These are phyloP conservation scores for Lecanicillium sp. DNA, from an alignment of 2,329 filamentous ascomycete species.

Conservation along the genomic window DNA sequence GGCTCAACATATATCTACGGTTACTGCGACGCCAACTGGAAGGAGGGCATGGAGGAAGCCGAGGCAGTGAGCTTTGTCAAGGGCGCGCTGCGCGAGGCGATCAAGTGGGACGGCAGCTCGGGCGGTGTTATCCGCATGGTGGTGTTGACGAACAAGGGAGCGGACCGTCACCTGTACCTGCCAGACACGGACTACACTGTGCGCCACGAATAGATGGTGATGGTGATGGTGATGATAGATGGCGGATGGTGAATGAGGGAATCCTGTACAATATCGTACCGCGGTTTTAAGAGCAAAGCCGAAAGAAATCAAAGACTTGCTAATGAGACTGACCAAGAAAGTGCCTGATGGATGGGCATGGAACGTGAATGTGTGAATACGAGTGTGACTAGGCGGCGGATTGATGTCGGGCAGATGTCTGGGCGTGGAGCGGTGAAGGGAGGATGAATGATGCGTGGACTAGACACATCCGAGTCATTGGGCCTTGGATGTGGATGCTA, in stretches of 20 bases:
- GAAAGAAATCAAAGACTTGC: not conserved
- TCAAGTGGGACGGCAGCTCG: conserved; percentile 99
- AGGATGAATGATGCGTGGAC: conserved; percentile 23
- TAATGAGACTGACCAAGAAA: no score
- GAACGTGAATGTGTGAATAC: not conserved
- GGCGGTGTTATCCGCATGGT: conserved; percentile 98
- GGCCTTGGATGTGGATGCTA: no score
- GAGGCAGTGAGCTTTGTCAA: conserved; percentile 93
- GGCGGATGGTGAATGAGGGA: conserved; percentile 14
- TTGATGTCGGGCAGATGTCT: no score
- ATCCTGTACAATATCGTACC: conserved; percentile 25
- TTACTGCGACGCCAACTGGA: conserved; percentile 96
- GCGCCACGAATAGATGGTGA: conserved; percentile 51
- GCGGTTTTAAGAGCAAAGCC: not conserved
- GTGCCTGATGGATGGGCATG: not conserved
- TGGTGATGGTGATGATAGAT: not conserved
- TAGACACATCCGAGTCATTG: no score
- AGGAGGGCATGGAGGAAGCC: conserved; percentile 85
- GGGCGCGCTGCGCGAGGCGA: conserved; percentile 82
- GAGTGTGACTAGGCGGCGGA: not conserved
- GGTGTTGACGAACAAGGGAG: conserved; percentile 83
- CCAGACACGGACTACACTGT: conserved; percentile 84
- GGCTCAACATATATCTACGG: conserved; percentile 99
- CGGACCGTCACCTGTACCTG: conserved; percentile 89
- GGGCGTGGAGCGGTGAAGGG: not conserved